Evolutionary conservation across 345 rosid species (phyloP).

Genomic region (Firmiana major): DNA sequence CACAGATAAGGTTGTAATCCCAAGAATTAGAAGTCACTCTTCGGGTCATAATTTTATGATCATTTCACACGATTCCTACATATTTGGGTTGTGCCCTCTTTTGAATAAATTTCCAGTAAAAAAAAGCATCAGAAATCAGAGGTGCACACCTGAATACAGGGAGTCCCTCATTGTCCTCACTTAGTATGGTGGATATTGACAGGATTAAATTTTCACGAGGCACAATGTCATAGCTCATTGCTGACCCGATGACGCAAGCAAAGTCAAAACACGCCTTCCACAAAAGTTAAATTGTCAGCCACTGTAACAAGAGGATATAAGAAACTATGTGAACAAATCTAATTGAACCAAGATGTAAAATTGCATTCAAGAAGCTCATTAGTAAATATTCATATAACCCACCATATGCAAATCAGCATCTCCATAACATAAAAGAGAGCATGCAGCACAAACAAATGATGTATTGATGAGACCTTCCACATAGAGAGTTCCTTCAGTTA

Average conservation of each 20-base stretch:
- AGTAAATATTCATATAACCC: constrained; percentile 26
- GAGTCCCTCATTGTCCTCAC: constrained; percentile 65
- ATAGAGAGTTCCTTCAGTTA: constrained; percentile 83
- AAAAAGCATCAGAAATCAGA: constrained; percentile 6
- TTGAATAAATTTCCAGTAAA: background rate
- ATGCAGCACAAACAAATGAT: constrained; percentile 59
- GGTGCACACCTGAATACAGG: constrained; percentile 66
- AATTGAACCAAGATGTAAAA: constrained; percentile 22
- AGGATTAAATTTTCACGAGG: constrained; percentile 65
- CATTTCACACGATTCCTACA: background rate
- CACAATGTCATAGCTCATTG: constrained; percentile 53
- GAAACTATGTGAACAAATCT: constrained; percentile 21
- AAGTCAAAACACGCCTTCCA: constrained; percentile 95
- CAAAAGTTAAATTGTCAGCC: constrained; percentile 50
- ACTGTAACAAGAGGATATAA: constrained; percentile 24
- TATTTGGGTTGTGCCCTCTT: background rate
- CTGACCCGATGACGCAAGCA: constrained; percentile 64
- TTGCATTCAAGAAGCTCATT: constrained; percentile 15
- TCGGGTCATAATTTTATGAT: background rate
- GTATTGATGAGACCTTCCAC: constrained; percentile 76
- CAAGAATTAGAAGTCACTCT: background rate
- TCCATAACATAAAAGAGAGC: constrained; percentile 73
- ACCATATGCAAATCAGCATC: constrained; percentile 89
- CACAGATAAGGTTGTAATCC: background rate
- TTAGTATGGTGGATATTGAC: constrained; percentile 66